Conservation (phyloP, 208 protist genomes). For the Angomonas desouzai region DNA sequence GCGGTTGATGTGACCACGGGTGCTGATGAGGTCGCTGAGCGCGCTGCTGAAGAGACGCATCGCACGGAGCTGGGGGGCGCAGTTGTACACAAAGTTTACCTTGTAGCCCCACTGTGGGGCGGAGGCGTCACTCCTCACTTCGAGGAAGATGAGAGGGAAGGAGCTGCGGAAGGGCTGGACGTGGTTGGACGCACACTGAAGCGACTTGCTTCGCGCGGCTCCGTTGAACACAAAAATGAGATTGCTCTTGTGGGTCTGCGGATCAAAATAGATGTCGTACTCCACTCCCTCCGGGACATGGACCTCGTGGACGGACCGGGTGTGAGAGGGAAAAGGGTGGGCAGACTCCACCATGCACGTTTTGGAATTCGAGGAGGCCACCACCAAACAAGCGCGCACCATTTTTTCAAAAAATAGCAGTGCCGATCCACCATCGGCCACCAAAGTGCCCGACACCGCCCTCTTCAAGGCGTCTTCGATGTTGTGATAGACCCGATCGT, state of each 20-base stretch:
- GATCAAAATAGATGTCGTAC: conserved; percentile 73
- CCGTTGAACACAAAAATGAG: conserved; percentile 59
- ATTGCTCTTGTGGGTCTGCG: conserved; percentile 44
- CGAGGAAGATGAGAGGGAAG: conserved; percentile 61
- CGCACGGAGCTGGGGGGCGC: conserved; percentile 48
- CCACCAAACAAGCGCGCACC: conserved; percentile 8
- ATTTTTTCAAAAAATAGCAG: conserved; percentile 18
- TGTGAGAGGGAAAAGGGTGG: conserved; percentile 59
- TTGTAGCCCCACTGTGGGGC: conserved; percentile 83
- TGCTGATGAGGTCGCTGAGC: conserved; percentile 36
- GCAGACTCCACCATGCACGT: conserved; percentile 62
- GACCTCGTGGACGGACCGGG: conserved; percentile 54
- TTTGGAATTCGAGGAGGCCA: conserved; percentile 23
- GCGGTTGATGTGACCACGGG: neutral
- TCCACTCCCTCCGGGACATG: conserved; percentile 33
- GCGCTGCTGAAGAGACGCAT: conserved; percentile 50
- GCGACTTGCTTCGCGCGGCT: conserved; percentile 35
- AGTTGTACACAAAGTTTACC: conserved; percentile 65
- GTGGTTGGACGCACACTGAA: conserved; percentile 50
- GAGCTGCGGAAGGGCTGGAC: conserved; percentile 42
- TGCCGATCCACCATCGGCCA: neutral
- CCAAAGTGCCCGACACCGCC: neutral
- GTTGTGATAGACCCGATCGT: neutral
- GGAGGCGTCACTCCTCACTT: conserved; percentile 49
- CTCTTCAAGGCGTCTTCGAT: neutral